Conservation (phyloP, 257 asterid genomes). For the Lycium barbarum region DNA sequence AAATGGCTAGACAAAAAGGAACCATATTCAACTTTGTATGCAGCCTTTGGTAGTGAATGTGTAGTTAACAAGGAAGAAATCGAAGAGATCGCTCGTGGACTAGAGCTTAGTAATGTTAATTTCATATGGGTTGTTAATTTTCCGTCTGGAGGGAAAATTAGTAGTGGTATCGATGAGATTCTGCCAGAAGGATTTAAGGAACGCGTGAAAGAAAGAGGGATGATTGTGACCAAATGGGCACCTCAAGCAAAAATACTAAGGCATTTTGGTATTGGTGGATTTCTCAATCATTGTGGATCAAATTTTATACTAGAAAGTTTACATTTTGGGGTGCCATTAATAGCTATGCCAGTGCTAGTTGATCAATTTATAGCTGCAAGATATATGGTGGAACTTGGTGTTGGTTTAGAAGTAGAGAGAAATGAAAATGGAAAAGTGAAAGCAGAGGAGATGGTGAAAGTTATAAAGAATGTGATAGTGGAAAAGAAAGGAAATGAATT, state of each 20-base stretch:
- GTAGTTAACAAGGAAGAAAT: not conserved
- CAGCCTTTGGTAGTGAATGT: slow-evolving; percentile 22
- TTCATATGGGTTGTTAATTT: slow-evolving; percentile 17
- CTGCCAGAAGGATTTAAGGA: not conserved
- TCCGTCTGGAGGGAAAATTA: not conserved
- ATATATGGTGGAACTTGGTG: not conserved
- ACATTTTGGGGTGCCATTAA: not conserved
- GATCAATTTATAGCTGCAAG: slow-evolving; percentile 5
- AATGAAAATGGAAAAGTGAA: not conserved
- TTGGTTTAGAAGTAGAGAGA: not conserved
- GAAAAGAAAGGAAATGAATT: not conserved
- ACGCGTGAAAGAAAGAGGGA: not conserved
- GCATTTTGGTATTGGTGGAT: not conserved
- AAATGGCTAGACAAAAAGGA: slow-evolving; percentile 18
- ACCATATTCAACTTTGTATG: not conserved
- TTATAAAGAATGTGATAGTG: not conserved
- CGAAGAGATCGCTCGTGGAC: slow-evolving; percentile 4
- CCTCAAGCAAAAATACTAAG: not conserved
- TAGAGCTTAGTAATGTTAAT: not conserved
- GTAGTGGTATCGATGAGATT: not conserved
- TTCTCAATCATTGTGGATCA: slow-evolving; percentile 23
- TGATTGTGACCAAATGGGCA: not conserved
- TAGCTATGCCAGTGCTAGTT: not conserved
- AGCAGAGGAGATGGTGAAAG: not conserved
- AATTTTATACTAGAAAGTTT: slow-evolving; percentile 1